Evolutionary conservation across 768 basidiomycete genomes (phyloP), one percentile per base, ranked within the genome.

Genomic region (Leccinum truebloodii): DNA sequence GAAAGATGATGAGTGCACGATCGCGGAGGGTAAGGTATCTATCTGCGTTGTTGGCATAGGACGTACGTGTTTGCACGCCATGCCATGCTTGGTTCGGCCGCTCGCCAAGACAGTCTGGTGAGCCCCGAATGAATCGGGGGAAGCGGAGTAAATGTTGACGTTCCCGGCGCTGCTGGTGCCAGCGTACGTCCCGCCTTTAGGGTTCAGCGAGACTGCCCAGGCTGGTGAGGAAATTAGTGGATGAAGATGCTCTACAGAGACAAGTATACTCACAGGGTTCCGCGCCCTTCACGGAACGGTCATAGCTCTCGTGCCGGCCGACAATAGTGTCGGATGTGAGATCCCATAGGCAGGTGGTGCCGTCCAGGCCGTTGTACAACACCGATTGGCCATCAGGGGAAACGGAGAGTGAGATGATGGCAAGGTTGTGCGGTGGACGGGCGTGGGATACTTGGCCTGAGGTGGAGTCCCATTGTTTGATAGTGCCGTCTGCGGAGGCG

Each of bases 131-230:
- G 84, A 79, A n/a, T 80, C 78, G 4, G 80, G 71, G 59, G 83
- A 79, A 1, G 88, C 85, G n/a, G 90, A 92, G 71, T 86, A 87
- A 57, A 93, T 82, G 16, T 77, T 80, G 51, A 94, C 78, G 61
- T 87, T 89, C 1, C 92, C 91, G 9, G 88, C 82, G 10, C 81
- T 81, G 46, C 86, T 89, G 0, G 88, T 86, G 5, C 89, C 86
- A 1, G 89, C 88, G 64, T 91, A 94, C 2, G 85, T 89, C 48
- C 80, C 83, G 59, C 85, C 84, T 63, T 80, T 79, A 0, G 95
- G 94, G 68, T 90, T 85, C 16, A 97, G 73, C 13, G 94, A 93
- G 13, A 93, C 86, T 1, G 88, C 86, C 90, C 90, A 97, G 13
- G 94, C 94, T 89, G 59, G 34, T 41, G 48, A 18, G 4, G 52